A percentile compares a stretch with the other conserved stretches of the same genome.
Evolutionary conservation across 2,329 filamentous ascomycete genomes (phyloP).

Genomic region (Diaporthe citrichinensis): DNA sequence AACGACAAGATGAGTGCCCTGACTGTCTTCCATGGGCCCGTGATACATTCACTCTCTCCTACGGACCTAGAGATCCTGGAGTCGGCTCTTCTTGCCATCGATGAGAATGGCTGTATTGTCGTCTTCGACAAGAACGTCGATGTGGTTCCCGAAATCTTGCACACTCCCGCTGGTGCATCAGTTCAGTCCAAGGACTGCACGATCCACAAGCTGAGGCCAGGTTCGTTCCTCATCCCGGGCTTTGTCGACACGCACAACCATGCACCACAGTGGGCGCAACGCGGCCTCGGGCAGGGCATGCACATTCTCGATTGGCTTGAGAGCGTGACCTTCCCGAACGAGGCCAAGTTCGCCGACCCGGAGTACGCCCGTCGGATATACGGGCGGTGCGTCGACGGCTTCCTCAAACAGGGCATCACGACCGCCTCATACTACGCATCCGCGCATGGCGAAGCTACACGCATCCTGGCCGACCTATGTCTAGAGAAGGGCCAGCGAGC

Average conservation of each 20-base stretch:
- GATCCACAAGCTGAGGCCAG: conserved; percentile 52
- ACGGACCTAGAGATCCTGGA: conserved; percentile 36
- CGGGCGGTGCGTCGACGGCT: conserved; percentile 65
- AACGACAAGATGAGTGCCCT: not conserved
- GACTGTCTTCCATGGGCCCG: conserved; percentile 33
- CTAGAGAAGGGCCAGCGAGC: conserved; percentile 68
- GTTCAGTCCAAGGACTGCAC: conserved; percentile 41
- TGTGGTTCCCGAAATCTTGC: not conserved
- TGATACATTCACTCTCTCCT: conserved; percentile 35
- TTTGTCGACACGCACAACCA: conserved; percentile 79
- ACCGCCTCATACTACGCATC: conserved; percentile 74
- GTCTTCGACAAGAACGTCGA: conserved; percentile 44
- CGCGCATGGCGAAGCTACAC: conserved; percentile 68
- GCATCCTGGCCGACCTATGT: conserved; percentile 69
- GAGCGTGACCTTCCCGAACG: conserved; percentile 74
- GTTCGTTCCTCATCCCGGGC: conserved; percentile 70
- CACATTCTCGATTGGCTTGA: conserved; percentile 75
- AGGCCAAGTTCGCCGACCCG: conserved; percentile 70
- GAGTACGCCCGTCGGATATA: conserved; percentile 68
- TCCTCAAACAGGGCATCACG: conserved; percentile 73
- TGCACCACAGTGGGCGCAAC: conserved; percentile 69
- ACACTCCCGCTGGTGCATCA: conserved; percentile 38
- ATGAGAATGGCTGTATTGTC: conserved; percentile 47
- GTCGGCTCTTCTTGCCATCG: conserved; percentile 42
- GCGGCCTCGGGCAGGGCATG: conserved; percentile 64